phyloP scores from a whole-genome alignment of 139 green algal genomes.

The Deuterostichococcus epilithicus region DNA sequence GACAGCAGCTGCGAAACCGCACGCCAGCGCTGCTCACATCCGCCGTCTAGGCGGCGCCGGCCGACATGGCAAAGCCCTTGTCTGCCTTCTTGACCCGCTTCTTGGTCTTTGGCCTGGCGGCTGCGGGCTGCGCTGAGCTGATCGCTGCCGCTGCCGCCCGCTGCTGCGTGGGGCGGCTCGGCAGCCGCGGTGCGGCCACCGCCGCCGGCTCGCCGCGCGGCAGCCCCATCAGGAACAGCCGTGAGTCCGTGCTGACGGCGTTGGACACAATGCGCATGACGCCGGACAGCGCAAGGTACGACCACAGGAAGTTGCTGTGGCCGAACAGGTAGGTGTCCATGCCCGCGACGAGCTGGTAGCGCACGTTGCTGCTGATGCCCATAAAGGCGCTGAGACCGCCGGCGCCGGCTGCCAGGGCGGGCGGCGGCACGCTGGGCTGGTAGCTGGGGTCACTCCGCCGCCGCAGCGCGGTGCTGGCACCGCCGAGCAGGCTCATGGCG shows the following conservation, averaged over 20 bases:
- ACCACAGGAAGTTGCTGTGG: constrained; percentile 69
- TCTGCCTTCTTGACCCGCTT: constrained; percentile 8
- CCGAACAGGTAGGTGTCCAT: constrained; percentile 87
- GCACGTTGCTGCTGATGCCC: constrained; percentile 78
- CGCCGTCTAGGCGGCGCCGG: not conserved
- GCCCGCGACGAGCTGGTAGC: constrained; percentile 90
- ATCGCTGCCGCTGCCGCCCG: not conserved
- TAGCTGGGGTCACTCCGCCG: constrained; percentile 53
- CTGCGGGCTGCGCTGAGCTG: not conserved
- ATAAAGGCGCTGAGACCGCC: constrained; percentile 75
- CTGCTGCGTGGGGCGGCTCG: not conserved
- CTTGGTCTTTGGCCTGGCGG: not conserved
- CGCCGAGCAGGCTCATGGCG: constrained; percentile 10
- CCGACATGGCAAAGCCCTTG: constrained; percentile 17
- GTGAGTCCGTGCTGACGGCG: constrained; percentile 30
- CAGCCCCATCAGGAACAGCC: constrained; percentile 28
- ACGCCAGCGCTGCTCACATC: too few relatives aligned
- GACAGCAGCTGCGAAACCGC: not conserved
- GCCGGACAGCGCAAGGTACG: constrained; percentile 51
- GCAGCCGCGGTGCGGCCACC: not conserved
- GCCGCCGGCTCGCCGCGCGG: not conserved
- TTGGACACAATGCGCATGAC: constrained; percentile 31
- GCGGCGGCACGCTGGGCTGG: constrained; percentile 69
- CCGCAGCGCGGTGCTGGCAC: constrained; percentile 33
- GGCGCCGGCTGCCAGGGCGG: constrained; percentile 49